phyloP scores from a whole-genome alignment of 345 rosid genomes.

The Salix brachista region DNA sequence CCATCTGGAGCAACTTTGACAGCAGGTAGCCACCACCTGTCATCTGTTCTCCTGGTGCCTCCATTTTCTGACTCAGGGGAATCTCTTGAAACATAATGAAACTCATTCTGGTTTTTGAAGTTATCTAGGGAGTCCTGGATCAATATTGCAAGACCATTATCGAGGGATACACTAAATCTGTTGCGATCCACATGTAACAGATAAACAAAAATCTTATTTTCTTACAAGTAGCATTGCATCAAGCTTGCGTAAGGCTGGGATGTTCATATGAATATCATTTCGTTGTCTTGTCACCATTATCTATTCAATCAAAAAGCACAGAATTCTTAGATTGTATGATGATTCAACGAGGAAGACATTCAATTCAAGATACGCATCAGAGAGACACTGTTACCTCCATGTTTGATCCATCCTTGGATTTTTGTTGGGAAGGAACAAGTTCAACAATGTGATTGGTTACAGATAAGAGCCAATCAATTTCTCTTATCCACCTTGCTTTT shows the following conservation, averaged over 20 bases:
- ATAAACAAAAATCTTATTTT: neutral
- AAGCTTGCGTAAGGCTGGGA: constrained; percentile 86
- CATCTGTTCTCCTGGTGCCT: constrained; percentile 51
- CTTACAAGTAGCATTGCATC: constrained; percentile 95
- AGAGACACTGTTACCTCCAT: constrained; percentile 27
- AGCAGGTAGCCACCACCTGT: constrained; percentile 91
- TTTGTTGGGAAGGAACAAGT: constrained; percentile 41
- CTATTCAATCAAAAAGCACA: constrained; percentile 29
- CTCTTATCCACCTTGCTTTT: constrained; percentile 42
- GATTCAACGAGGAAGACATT: neutral
- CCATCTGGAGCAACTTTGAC: constrained; percentile 73
- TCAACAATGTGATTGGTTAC: constrained; percentile 42
- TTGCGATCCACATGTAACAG: neutral
- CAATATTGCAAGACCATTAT: neutral
- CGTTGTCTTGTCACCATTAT: constrained; percentile 82
- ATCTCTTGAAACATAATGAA: constrained; percentile 57
- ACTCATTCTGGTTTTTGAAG: constrained; percentile 69
- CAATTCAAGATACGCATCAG: neutral
- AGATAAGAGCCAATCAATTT: constrained; percentile 38
- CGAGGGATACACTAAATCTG: neutral
- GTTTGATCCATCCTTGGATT: constrained; percentile 28
- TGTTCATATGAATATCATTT: constrained; percentile 80
- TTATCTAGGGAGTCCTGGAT: constrained; percentile 71
- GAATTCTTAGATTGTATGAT: neutral
- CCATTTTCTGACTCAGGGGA: constrained; percentile 61